A percentile compares a stretch with the other conserved stretches of the same genome.
phyloP scores from a whole-genome alignment of 2,329 filamentous ascomycete genomes.

The Hawksworthiomyces lignivorus region DNA sequence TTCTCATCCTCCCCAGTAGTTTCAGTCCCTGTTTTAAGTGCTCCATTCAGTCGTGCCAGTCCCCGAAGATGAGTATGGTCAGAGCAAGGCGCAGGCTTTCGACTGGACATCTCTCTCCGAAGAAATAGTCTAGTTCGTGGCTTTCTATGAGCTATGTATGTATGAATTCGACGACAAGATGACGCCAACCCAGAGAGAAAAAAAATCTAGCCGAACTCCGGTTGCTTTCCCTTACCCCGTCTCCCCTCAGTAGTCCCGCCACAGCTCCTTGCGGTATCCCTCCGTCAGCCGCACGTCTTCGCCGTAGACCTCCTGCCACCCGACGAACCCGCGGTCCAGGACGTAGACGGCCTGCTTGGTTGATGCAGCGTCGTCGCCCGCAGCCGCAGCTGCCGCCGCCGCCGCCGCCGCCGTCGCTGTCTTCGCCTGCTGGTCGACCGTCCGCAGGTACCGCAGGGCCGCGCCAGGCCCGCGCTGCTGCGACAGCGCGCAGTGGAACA shows the following conservation, averaged over 20 bases:
- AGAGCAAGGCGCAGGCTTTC: too few relatives aligned
- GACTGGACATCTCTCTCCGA: too few relatives aligned
- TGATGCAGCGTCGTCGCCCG: constrained; percentile 16
- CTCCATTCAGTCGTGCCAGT: too few relatives aligned
- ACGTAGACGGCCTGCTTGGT: constrained; percentile 66
- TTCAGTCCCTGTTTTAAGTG: too few relatives aligned
- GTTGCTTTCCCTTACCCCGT: too few relatives aligned
- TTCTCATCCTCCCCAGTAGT: too few relatives aligned
- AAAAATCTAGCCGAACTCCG: too few relatives aligned
- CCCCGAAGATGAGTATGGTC: too few relatives aligned
- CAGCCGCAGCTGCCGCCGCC: not conserved
- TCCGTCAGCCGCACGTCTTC: constrained; percentile 75
- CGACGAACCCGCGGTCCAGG: constrained; percentile 73
- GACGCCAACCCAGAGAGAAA: too few relatives aligned
- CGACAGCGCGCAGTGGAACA: constrained; percentile 91
- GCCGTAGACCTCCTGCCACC: constrained; percentile 83
- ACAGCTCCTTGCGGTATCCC: constrained; percentile 76
- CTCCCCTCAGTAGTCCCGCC: constrained; percentile 42
- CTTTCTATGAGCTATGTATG: too few relatives aligned
- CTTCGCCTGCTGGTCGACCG: constrained; percentile 41
- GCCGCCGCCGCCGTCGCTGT: not conserved
- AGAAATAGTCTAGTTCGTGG: too few relatives aligned
- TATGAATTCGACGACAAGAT: too few relatives aligned
- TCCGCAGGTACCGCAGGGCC: constrained; percentile 70
- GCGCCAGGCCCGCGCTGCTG: constrained; percentile 85